phyloP scores from a whole-genome alignment of 106 monocot species.

The Amphibolis antarctica region DNA sequence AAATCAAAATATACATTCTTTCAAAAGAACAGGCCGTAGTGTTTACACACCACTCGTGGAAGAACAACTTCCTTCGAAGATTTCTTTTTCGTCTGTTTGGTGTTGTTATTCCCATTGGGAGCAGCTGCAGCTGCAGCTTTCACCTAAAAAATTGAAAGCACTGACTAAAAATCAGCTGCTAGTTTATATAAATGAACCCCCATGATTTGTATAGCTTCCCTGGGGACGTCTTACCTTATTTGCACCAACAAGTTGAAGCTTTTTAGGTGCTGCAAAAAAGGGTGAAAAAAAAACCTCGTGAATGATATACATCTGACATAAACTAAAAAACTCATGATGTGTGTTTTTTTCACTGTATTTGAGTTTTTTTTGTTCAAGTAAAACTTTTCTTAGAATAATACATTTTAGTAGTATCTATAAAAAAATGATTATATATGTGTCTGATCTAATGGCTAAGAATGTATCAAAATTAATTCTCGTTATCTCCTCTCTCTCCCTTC shows the following conservation, averaged over 20 bases:
- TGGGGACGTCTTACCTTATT: constrained; percentile 1
- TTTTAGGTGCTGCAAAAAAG: not conserved
- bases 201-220: not conserved
- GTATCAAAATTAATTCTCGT: too few species aligned
- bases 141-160: not conserved
- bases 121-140: not conserved
- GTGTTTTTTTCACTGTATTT: too few species aligned
- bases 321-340: too few species aligned
- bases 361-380: too few species aligned
- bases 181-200: not conserved
- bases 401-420: too few species aligned
- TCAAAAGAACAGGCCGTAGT: not conserved
- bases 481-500: too few species aligned
- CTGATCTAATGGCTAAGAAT: too few species aligned
- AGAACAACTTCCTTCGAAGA: not conserved
- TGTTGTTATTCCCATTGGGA: not conserved
- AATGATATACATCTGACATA: too few species aligned
- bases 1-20: not conserved
- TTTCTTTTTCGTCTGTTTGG: not conserved
- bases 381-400: too few species aligned
- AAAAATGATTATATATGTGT: too few species aligned
- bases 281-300: too few species aligned
- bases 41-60: constrained; percentile 1
- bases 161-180: not conserved
- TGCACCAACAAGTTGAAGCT: not conserved